These are phyloP conservation scores for Leccinum disarticulatum DNA, from an alignment of 768 basidiomycete genomes.

Conservation along the genomic window DNA sequence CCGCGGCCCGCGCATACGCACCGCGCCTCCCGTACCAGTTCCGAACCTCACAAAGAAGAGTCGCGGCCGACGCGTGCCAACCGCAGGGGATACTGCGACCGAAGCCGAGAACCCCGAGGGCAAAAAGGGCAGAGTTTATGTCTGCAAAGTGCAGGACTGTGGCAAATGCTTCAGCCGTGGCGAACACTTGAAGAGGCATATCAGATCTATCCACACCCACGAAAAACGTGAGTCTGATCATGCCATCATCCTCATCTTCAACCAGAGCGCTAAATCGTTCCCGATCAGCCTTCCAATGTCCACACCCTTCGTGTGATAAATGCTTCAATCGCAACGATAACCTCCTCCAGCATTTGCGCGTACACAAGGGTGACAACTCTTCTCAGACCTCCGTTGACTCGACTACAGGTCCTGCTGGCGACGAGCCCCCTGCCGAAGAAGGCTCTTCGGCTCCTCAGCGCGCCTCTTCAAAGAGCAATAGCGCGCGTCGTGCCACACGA, in stretches of 20 bases:
- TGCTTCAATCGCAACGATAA: slow-evolving; percentile 80
- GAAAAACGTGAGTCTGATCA: slow-evolving; percentile 64
- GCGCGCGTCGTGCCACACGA: slow-evolving; percentile 29
- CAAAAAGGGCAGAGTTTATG: slow-evolving; percentile 42
- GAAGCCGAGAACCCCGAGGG: slow-evolving; percentile 31
- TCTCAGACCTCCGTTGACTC: slow-evolving; percentile 36
- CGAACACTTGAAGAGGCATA: slow-evolving; percentile 76
- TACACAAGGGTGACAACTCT: slow-evolving; percentile 50
- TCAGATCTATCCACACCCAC: slow-evolving; percentile 71
- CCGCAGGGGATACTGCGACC: slow-evolving; percentile 30
- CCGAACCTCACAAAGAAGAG: slow-evolving; percentile 81
- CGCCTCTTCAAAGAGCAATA: slow-evolving; percentile 21
- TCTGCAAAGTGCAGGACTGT: slow-evolving; percentile 68
- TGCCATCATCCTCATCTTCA: slow-evolving; percentile 16
- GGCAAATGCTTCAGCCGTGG: slow-evolving; percentile 72
- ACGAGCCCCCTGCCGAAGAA: slow-evolving; percentile 25
- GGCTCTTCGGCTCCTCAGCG: slow-evolving; percentile 25
- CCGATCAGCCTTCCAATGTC: slow-evolving; percentile 68
- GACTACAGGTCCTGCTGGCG: slow-evolving; percentile 22
- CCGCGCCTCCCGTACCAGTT: slow-evolving; percentile 64
- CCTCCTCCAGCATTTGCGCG: slow-evolving; percentile 73
- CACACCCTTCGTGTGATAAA: slow-evolving; percentile 65
- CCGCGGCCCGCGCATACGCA: slow-evolving; percentile 50
- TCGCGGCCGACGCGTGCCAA: slow-evolving; percentile 75
- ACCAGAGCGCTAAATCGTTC: slow-evolving; percentile 21